Percentiles rank a stretch among this genome's conserved stretches.
These are phyloP conservation scores for Glarea lozoyensis DNA, from an alignment of 495 filamentous ascomycete genomes.

Conservation along the genomic window DNA sequence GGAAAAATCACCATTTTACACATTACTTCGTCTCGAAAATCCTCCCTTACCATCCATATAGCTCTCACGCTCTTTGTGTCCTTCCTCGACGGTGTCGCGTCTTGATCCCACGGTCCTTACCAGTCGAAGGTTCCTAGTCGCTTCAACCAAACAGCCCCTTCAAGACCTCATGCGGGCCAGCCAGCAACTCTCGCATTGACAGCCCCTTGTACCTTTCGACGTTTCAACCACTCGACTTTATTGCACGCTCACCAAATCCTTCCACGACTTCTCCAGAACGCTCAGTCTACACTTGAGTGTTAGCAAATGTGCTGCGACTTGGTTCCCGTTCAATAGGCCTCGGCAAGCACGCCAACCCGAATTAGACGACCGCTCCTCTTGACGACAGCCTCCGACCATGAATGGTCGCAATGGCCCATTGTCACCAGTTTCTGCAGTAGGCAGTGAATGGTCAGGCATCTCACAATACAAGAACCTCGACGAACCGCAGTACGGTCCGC, in stretches of 20 bases:
- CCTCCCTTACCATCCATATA: no score
- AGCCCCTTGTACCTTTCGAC: conserved; percentile 12
- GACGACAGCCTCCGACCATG: conserved; percentile 31
- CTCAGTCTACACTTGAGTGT: conserved; percentile 1
- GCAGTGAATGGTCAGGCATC: conserved; percentile 82
- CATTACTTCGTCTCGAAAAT: no score
- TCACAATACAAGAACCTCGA: conserved; percentile 61
- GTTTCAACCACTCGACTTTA: conserved; percentile 15
- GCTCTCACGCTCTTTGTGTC: no score
- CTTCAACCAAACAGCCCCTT: neutral
- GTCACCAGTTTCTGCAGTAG: conserved; percentile 72
- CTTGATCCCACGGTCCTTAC: conserved; percentile 21
- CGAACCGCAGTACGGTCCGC: conserved; percentile 46
- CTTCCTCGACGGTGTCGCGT: conserved; percentile 13
- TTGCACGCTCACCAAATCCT: conserved; percentile 7
- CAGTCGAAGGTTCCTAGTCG: neutral
- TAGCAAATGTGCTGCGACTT: conserved; percentile 10
- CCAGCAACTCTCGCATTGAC: conserved; percentile 13
- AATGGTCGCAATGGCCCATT: conserved; percentile 56
- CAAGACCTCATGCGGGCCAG: conserved; percentile 3
- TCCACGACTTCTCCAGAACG: neutral
- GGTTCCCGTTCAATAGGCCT: conserved; percentile 9
- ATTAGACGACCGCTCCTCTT: conserved; percentile 8
- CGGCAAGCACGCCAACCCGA: no score
- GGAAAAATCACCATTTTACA: no score